These are phyloP conservation scores for Metschnikowia kunwiensis DNA, from an alignment of 805 yeast species.

Conservation along the genomic window DNA sequence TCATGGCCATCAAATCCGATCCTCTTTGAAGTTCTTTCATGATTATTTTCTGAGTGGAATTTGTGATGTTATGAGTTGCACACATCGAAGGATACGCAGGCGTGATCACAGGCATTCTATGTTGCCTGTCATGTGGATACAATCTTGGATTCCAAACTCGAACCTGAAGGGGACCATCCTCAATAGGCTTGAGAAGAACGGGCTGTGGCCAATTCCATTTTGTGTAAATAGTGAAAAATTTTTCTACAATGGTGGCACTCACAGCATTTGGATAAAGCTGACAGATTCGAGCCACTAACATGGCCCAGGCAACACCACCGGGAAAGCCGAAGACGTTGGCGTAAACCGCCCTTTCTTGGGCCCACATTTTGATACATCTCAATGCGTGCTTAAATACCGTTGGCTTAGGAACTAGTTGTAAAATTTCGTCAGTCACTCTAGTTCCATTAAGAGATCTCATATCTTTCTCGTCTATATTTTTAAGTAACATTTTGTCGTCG, in stretches of 20 bases:
- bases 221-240: constrained; percentile 80
- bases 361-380: constrained; percentile 94
- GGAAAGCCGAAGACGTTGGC: constrained; percentile 97
- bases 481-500: constrained; percentile 78
- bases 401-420: constrained; percentile 86
- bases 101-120: constrained; percentile 95
- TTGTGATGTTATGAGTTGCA: constrained; percentile 93
- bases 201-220: constrained; percentile 99
- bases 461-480: constrained; percentile 89
- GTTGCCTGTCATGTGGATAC: constrained; percentile 85
- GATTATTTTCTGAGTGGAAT: constrained; percentile 81
- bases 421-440: constrained; percentile 92
- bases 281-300: constrained; percentile 97
- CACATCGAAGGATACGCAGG: constrained; percentile 99
- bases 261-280: constrained; percentile 96
- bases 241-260: constrained; percentile 84
- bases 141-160: constrained; percentile 95
- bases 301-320: constrained; percentile 99
- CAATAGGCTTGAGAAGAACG: constrained; percentile 85
- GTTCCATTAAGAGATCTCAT: constrained; percentile 91
- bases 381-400: constrained; percentile 89
- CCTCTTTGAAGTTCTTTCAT: constrained; percentile 80
- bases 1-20: constrained; percentile 62
- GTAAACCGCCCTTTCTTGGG: constrained; percentile 89
- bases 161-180: constrained; percentile 95